phyloP scores from a whole-genome alignment of 148 eudicot species.

The Mesembryanthemum crystallinum region DNA sequence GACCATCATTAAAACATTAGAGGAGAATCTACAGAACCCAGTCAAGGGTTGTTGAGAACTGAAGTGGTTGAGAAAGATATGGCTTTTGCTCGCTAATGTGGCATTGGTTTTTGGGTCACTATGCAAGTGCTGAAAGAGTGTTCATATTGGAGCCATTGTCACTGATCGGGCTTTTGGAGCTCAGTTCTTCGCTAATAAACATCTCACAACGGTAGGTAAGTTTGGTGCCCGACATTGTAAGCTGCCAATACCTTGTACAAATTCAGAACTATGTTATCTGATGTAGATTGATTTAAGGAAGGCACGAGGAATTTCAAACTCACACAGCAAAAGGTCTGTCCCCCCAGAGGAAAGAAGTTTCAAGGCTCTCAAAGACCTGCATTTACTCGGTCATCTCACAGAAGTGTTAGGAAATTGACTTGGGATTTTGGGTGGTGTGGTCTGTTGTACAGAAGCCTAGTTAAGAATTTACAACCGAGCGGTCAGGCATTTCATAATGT shows the following conservation, averaged over 20 bases:
- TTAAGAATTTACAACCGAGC: conserved; percentile 9
- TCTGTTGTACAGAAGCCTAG: conserved; percentile 27
- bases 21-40: neutral
- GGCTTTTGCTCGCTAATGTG: neutral
- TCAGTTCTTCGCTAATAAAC: conserved; percentile 15
- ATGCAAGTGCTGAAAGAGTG: neutral
- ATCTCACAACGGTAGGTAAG: conserved; percentile 5
- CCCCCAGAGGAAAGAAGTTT: conserved; percentile 18
- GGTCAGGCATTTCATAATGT: conserved; percentile 12
- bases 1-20: neutral
- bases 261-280: conserved; percentile 20
- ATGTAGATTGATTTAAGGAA: conserved; percentile 25
- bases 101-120: neutral
- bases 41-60: neutral
- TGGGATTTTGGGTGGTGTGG: conserved; percentile 22
- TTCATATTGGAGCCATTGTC: conserved; percentile 7
- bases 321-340: conserved; percentile 12
- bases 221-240: neutral
- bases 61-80: neutral
- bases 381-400: conserved; percentile 28
- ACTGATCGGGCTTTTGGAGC: conserved; percentile 23
- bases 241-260: conserved; percentile 25
- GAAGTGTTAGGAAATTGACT: neutral
- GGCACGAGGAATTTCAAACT: conserved; percentile 13
- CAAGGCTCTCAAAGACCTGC: conserved; percentile 29